Evolutionary conservation across 352 stramenopile genomes (phyloP), one percentile per base, ranked within the genome.

Genomic region (Phytophthora constricta): DNA sequence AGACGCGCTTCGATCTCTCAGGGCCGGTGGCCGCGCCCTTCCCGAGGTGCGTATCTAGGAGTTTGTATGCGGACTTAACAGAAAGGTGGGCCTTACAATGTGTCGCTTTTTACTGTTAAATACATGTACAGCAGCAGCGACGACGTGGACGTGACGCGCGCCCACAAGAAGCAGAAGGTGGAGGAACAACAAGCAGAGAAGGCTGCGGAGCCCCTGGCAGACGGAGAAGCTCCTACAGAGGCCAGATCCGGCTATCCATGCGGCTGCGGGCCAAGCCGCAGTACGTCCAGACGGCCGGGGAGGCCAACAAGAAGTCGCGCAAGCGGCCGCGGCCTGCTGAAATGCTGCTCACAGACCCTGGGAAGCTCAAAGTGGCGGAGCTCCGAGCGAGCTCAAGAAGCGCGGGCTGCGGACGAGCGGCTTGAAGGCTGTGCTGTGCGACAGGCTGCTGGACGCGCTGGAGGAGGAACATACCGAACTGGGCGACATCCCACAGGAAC

Each of bases 301-400:
- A 51, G 11, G 49, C 27, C 13, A 59, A n/a, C n/a, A n/a, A 51
- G 62, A 77, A 62, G 42, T 75, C 57, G 0, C 80, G 86, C 25
- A 91, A 77, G 43, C 72, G 74, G 37, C 82, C 58, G 20, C 82
- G 77, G 22, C 66, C 64, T 2, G 62, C 58, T 4, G 28, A 61
- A 5, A 19, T 4, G 26, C 31, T 65, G 27, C 31, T 76, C 27
- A 13, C 16, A 42, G 50, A 78, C 52, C 49, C 58, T 43, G 62
- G 53, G 4, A 69, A 65, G 65, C 76, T 76, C 5, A 74, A 63
- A 54, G 86, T 94, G 10, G 68, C 74, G n/a, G 70, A 94, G 10
- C 60, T 94, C 20, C 76, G 84, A 66, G 48, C 0, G 84, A 91
- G 45, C 51, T 94, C 26, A 89, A 84, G 56, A 84, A 80, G 53